A percentile compares a stretch with the other conserved stretches of the same genome.
Evolutionary conservation across 1,284 basidiomycete species (phyloP).

Genomic region (Ustilago xerochloae): DNA sequence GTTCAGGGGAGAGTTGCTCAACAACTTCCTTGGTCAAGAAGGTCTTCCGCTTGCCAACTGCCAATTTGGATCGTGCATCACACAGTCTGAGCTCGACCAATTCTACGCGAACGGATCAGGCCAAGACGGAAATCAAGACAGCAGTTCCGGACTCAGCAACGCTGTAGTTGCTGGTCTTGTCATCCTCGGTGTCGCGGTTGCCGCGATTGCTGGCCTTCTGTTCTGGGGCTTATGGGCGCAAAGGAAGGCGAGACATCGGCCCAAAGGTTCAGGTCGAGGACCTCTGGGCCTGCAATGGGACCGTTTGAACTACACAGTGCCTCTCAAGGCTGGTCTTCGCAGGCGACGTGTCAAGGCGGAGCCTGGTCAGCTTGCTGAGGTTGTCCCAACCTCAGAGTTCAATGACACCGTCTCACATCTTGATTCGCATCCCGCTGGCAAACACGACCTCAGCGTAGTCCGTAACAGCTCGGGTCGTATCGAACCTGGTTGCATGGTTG

Average conservation of each 20-base stretch:
- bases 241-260: conserved; percentile 30
- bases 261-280: conserved; percentile 11
- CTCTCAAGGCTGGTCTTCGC: conserved; percentile 7
- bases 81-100: conserved; percentile 39
- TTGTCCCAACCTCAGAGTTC: conserved; percentile 4
- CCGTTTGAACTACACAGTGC: conserved; percentile 39
- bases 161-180: conserved; percentile 55
- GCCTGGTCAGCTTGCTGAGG: background rate
- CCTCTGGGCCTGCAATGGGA: conserved; percentile 53
- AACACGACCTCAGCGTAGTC: conserved; percentile 9
- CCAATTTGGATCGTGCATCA: conserved; percentile 50
- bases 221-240: conserved; percentile 32
- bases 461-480: conserved; percentile 40
- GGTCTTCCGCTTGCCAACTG: conserved; percentile 53
- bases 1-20: conserved; percentile 46
- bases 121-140: background rate
- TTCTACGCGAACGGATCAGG: conserved; percentile 38
- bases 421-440: conserved; percentile 3
- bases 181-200: conserved; percentile 47
- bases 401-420: conserved; percentile 10
- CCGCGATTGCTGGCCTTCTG: conserved; percentile 30
- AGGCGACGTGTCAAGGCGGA: background rate
- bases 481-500: conserved; percentile 50
- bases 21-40: conserved; percentile 45
- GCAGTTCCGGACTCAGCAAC: conserved; percentile 29